phyloP scores from a whole-genome alignment of 1,284 basidiomycete genomes.

The Trichosporon asahii region DNA sequence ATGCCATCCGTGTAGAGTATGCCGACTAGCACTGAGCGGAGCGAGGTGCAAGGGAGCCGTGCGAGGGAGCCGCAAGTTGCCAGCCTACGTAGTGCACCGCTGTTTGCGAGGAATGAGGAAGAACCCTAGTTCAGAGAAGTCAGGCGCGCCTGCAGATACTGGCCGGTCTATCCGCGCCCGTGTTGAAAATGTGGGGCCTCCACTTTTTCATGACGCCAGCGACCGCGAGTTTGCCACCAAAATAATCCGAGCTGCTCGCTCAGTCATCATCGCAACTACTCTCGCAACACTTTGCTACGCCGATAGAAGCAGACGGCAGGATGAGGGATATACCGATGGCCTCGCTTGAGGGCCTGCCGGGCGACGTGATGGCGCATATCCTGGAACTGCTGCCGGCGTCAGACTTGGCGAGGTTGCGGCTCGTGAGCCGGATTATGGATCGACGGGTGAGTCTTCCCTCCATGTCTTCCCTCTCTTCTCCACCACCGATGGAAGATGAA shows the following conservation, averaged over 20 bases:
- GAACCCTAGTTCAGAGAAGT: background rate
- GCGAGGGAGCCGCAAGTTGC: no score
- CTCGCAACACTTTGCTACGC: background rate
- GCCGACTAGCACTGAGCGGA: background rate
- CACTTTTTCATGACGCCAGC: background rate
- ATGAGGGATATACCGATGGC: conserved; percentile 1
- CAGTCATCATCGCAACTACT: no score
- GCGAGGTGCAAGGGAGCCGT: background rate
- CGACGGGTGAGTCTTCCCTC: conserved; percentile 29
- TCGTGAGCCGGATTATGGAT: conserved; percentile 18
- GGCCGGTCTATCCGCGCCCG: background rate
- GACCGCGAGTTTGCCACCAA: background rate
- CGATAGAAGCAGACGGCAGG: background rate
- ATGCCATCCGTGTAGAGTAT: conserved; percentile 9
- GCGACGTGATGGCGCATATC: conserved; percentile 39
- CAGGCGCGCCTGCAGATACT: background rate
- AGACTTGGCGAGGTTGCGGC: conserved; percentile 26
- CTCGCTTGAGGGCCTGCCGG: conserved; percentile 37
- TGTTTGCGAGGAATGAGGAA: background rate
- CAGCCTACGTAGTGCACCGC: no score
- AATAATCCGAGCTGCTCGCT: no score
- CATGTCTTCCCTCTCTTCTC: background rate
- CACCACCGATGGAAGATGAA: no score
- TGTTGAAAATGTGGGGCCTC: background rate
- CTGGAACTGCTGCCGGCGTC: conserved; percentile 28